Evolutionary conservation across 2,329 filamentous ascomycete species (phyloP), one percentile per base, ranked within the genome.

Genomic region (Sporothrix brunneoviolacea): DNA sequence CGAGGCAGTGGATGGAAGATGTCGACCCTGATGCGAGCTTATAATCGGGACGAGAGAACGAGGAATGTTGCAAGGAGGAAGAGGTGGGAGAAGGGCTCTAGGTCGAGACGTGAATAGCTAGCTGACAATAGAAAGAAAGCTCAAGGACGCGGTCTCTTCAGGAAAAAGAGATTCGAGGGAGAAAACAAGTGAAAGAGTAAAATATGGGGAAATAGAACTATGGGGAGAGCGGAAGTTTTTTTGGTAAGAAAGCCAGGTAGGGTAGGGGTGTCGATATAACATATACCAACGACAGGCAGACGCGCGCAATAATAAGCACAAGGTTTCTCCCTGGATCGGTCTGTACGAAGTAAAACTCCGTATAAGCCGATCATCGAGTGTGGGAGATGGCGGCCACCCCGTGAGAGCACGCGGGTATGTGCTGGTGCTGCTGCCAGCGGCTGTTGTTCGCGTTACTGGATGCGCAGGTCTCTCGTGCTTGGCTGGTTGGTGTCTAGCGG

Each of bases 401-500:
- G 37, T 28, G 33, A 44, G 32, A 35, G 43, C 35, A 38, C 44
- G 33, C 24, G 33, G 16, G 35, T 47, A 27, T 24, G 13, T n/a
- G 16, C 16, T 10, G n/a, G 24, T 47, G 44, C 15, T 38, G 12
- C 33, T 38, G 44, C 35, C 32, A 16, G 32, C 15, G 32, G 33
- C 21, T 42, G 18, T n/a, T 38, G 36, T 28, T 28, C 36, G 47
- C 40, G 32, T 33, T 43, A 30, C 33, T 37, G 32, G 13, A 13
- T 22, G 12, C 21, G 42, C 33, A 24, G 40, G 32, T 33, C 33
- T 40, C 33, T 9, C 40, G 33, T 37, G 28, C 30, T 40, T 33
- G 40, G 40, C 10, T 22, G 41, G 53, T 40, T 48, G 59, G 55
- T 58, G 55, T 55, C 52, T 59, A 58, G 56, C 52, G 56, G 59